Conservation (phyloP, 148 eudicot species). For the Fagopyrum homotropicum region DNA sequence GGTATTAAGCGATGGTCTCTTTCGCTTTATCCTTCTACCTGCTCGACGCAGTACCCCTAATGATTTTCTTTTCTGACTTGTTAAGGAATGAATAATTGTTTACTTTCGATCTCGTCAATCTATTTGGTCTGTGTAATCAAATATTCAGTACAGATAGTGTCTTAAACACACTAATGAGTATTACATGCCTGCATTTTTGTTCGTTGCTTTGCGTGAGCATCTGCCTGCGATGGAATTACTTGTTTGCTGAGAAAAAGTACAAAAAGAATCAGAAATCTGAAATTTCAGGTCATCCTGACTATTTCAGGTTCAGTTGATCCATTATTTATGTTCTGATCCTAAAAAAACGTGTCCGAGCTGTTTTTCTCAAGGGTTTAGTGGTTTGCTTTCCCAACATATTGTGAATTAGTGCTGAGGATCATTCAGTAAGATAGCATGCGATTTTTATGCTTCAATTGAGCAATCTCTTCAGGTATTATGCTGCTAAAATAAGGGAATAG, state of each 20-base stretch:
- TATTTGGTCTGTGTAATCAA: neutral
- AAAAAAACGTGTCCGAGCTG: neutral
- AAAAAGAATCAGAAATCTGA: conserved; percentile 1
- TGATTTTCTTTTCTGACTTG: neutral
- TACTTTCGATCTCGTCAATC: neutral
- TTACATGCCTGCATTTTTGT: conserved; percentile 1
- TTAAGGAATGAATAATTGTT: neutral
- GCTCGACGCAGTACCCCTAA: neutral
- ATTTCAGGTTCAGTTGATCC: neutral
- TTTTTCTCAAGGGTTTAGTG: neutral
- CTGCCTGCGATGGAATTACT: neutral
- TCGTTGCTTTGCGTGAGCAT: conserved; percentile 8
- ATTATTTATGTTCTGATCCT: neutral
- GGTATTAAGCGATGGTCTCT: neutral
- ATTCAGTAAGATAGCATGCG: neutral
- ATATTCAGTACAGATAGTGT: neutral
- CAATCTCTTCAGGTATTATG: neutral
- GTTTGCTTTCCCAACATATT: no score
- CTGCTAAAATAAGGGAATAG: no score
- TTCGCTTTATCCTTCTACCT: neutral
- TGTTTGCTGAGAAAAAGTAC: neutral
- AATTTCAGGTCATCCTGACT: neutral
- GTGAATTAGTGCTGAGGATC: neutral
- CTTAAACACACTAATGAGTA: neutral
- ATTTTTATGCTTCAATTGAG: neutral